A percentile compares a stretch with the other conserved stretches of the same genome.
These are phyloP conservation scores for Trichoderma atroviride DNA, from an alignment of 2,329 filamentous ascomycete genomes.

Conservation along the genomic window DNA sequence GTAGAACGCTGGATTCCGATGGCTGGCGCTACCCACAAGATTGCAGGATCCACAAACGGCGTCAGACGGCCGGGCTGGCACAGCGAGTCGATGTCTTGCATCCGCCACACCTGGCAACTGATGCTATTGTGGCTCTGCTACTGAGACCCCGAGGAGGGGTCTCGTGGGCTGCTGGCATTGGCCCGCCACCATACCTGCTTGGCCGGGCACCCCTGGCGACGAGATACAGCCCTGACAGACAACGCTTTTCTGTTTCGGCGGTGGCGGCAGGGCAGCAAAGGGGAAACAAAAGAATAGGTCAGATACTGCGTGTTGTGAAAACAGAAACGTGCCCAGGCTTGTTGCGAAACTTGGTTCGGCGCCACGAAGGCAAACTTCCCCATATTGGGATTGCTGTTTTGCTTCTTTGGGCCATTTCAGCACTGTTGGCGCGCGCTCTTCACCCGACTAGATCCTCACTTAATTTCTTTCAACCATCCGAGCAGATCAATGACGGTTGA, in stretches of 20 bases:
- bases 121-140: conserved; percentile 33
- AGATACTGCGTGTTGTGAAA: not conserved
- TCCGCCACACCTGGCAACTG: conserved; percentile 29
- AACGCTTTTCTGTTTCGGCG: conserved; percentile 2
- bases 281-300: not conserved
- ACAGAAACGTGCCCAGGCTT: conserved; percentile 3
- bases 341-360: conserved; percentile 14
- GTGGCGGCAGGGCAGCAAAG: not conserved
- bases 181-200: conserved; percentile 28
- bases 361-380: conserved; percentile 16
- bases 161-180: conserved; percentile 41
- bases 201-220: conserved; percentile 13
- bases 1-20: conserved; percentile 40
- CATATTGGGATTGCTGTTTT: conserved; percentile 12
- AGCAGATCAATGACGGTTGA: not conserved
- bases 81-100: conserved; percentile 50
- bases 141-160: conserved; percentile 34
- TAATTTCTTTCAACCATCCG: not conserved
- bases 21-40: conserved; percentile 43
- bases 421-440: conserved; percentile 22
- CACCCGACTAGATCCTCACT: not conserved
- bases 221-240: not conserved
- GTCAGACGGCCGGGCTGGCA: conserved; percentile 42
- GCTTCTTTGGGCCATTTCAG: conserved; percentile 17
- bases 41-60: conserved; percentile 42